Evolutionary conservation across 352 stramenopile genomes (phyloP), one percentile per base, ranked within the genome.

Genomic region (Globisporangium iwayamae): DNA sequence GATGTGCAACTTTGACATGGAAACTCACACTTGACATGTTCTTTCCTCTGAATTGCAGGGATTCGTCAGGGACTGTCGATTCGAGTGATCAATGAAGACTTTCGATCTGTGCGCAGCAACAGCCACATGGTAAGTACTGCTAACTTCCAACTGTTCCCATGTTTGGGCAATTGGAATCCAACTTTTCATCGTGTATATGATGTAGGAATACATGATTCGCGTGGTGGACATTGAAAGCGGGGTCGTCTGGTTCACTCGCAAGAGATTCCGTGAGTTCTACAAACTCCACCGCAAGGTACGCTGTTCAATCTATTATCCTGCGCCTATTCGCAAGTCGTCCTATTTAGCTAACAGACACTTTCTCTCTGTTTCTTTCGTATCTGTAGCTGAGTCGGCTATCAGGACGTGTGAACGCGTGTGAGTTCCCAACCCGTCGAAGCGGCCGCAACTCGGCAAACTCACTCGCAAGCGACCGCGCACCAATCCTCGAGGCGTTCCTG

Each of bases 211-310:
- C 67, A 79, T 91, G 66, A 86, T 95, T 53, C 84, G 86, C 60
- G 84, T 93, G 10, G 85, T 92, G 34, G 86, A 95, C 69, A 68
- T 95, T 18, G 86, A 95, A 68, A 93, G 76, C 74, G 86, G 86
- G 9, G 83, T 95, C 18, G 81, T 95, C 5, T 93, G 85, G 81
- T 91, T 93, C 63, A 93, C 82, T 1, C 76, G 79, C 38, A 92
- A 92, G 65, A 74, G 86, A 28, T 93, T 93, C 55, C 85, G 85
- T 47, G 86, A 95, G 39, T 68, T 95, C 1, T 78, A 93, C 65
- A 95, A 95, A 60, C 69, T 95, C 3, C 74, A 92, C 62, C 84
- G 86, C 56, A 93, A 93, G 72, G 85, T 93, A 64, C 16, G 68
- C 32, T 11, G 47, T 38, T 34, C 30, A 34, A 34, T 34, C 30